Base-by-base conservation (phyloP, 2,329 filamentous ascomycete genomes). In the Parastagonospora nodorum region DNA sequence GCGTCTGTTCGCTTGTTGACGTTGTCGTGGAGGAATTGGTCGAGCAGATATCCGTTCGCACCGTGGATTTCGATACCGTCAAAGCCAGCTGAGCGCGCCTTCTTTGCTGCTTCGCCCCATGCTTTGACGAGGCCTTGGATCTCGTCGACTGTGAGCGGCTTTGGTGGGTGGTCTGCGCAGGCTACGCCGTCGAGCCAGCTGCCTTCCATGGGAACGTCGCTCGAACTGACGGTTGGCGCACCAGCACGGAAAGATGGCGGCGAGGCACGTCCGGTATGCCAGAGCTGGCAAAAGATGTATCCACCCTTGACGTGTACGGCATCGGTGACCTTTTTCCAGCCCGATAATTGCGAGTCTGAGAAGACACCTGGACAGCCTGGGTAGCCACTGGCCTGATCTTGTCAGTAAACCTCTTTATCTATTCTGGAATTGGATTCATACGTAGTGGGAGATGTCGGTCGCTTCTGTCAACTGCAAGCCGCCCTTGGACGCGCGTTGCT, bases 401-500 rank as follows among this genome's bases (percentile, higher is more conserved):
- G 66, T 74, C 12, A 42, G 27, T 27, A 24, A 49, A 60, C 55
- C 19, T 15, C 15, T 30, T 12, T 5, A 15, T 2, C 2, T 2
- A 27, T 32, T 24, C n/a, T 8, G 8, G 15, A 11, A 14, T 16
- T n/a, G 2, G 27, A 27, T 36, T 7, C 15, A n/a, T 42, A 71
- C 69, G 50, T 68, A 71, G 59, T 67, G 61, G 48, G 57, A 61
- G 48, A 72, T 73, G 31, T 73, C 69, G 9, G 82, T 82, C 0
- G 78, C 84, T 65, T 88, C 85, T 2, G 79, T 80, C 57, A 88
- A 80, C 36, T 87, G 68, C 2, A 88, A 71, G 1, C 82, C 84
- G 19, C 83, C 83, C 4, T 79, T 77, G 8, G 75, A 74, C 31
- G 75, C 80, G 19, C 83, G 77, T 61, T 86, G 82, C 15, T 69